Base-by-base conservation (phyloP, 352 stramenopile species). In the Globisporangium camurandrum region DNA sequence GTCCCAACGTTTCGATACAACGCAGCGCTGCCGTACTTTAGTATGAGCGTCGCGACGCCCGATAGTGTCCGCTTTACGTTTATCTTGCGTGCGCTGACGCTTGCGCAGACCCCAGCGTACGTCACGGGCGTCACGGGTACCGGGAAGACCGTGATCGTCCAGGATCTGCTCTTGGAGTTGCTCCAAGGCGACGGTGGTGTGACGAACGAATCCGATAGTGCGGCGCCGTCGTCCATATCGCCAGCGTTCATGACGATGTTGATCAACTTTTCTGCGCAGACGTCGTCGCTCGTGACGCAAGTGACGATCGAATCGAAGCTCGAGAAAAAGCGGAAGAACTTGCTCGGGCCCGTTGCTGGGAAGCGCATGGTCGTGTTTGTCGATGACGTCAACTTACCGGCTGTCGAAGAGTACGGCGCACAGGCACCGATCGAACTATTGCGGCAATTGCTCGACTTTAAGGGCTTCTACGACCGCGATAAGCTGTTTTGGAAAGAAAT, bases 401-500 rank as follows among this genome's bases (percentile, higher is more conserved):
- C 94, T 1, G 82, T 97, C 0, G 94, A 98, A 46, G 80, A 95
- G 50, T 98, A 98, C 51, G 94, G 94, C 3, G 93, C 94, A 0
- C 94, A 98, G 57, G 68, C 91, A 0, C 91, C 94, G 0, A 94
- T 98, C 26, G 94, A 98, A 61, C 61, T 98, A 12, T 56, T 98
- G 44, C 75, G 94, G 1, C 93, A 98, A 42, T 96, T 98, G 48
- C 69, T 98, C 0, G 94, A 98, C 55, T 96, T 96, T 48, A 91
- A 94, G 20, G 94, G 94, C 4, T 97, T 98, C 50, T 98, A 98
- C 69, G 94, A 98, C 54, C 82, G 93, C 12, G 88, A 97, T 53
- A 98, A 98, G 57, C 72, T 98, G 0, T 98, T 98, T 52, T 98
- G 92, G 87, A 98, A 98, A 58, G 86, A 98, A 34, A 95, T 98